These are phyloP conservation scores for Nemania abortiva DNA, from an alignment of 2,329 filamentous ascomycete genomes.

Conservation along the genomic window DNA sequence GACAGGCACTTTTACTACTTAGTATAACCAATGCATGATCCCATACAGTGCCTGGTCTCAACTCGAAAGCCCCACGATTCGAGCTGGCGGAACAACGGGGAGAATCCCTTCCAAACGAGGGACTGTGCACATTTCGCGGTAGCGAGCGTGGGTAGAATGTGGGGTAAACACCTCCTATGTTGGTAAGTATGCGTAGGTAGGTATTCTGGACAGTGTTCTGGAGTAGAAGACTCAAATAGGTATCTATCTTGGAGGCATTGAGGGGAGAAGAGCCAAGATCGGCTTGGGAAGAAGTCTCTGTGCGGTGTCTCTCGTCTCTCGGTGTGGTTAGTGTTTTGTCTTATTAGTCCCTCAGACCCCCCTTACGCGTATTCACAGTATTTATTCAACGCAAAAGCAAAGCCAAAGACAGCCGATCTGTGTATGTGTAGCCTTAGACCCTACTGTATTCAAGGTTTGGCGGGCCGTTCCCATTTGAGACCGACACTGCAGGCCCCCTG, in stretches of 20 bases:
- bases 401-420: background rate
- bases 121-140: conserved; percentile 2
- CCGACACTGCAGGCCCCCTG: conserved; percentile 6
- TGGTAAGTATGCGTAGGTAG: background rate
- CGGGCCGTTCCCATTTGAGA: conserved; percentile 34
- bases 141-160: conserved; percentile 9
- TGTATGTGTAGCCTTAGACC: conserved; percentile 9
- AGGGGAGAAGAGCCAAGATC: background rate
- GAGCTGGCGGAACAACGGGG: conserved; percentile 35
- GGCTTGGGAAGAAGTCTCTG: background rate
- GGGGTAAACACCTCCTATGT: conserved; percentile 6
- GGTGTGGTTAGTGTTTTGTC: background rate
- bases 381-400: background rate
- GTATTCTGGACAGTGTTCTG: background rate
- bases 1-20: background rate
- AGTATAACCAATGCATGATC: background rate
- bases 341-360: too few species aligned
- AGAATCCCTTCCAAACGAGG: conserved; percentile 18
- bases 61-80: conserved; percentile 18
- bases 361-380: background rate
- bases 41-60: background rate
- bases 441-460: conserved; percentile 15
- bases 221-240: conserved; percentile 6
- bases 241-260: background rate
- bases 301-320: background rate